phyloP scores from a whole-genome alignment of 768 basidiomycete genomes.

The Megacollybia marginata region DNA sequence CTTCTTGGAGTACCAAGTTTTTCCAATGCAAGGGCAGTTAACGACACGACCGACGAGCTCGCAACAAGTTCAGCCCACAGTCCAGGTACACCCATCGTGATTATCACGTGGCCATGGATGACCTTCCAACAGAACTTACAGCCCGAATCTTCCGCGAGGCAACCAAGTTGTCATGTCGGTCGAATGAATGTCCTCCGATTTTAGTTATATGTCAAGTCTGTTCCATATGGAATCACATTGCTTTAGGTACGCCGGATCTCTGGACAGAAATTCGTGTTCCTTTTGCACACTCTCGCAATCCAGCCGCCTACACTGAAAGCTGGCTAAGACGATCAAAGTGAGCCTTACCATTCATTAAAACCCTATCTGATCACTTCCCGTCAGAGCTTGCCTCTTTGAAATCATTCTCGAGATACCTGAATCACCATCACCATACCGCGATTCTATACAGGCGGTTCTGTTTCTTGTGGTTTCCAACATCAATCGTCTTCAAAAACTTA shows the following conservation, averaged over 20 bases:
- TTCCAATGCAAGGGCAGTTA: slow-evolving; percentile 60
- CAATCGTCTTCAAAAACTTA: neutral
- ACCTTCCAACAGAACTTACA: neutral
- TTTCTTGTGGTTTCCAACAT: neutral
- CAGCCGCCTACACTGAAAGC: neutral
- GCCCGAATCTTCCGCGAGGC: neutral
- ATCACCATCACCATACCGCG: neutral
- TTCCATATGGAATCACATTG: neutral
- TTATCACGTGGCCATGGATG: neutral
- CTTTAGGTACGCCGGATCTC: neutral
- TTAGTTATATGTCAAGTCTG: neutral
- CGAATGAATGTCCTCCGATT: neutral
- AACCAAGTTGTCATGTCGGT: neutral
- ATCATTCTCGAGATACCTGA: neutral
- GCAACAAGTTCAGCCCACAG: slow-evolving; percentile 38
- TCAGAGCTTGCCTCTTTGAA: neutral
- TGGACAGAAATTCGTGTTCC: neutral
- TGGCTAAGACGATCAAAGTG: slow-evolving; percentile 2
- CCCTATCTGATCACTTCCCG: too few relatives aligned
- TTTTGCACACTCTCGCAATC: neutral
- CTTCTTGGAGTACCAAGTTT: slow-evolving; percentile 71
- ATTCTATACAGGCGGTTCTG: neutral
- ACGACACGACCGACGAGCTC: slow-evolving; percentile 6
- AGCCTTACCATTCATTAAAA: too few relatives aligned
- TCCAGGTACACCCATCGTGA: slow-evolving; percentile 38